Conservation (phyloP, 2,329 filamentous ascomycete genomes). For the Fusarium pseudograminearum region DNA sequence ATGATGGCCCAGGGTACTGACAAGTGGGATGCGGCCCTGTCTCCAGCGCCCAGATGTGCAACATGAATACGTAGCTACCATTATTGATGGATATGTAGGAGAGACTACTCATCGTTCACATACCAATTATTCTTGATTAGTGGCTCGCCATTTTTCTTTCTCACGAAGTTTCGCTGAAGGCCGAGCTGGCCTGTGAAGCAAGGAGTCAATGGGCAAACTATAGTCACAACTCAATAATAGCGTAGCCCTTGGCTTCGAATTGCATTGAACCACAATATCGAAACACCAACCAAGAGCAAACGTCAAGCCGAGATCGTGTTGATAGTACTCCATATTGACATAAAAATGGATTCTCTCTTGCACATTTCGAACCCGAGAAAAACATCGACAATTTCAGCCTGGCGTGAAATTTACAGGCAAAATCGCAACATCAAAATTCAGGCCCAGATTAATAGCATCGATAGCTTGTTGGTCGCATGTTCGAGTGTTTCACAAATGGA, state of each 20-base stretch:
- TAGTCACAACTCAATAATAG: not conserved
- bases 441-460: not conserved
- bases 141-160: not conserved
- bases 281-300: not conserved
- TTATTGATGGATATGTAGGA: too few species aligned
- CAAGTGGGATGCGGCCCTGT: not conserved
- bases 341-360: too few species aligned
- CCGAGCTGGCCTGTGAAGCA: not conserved
- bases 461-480: not conserved
- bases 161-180: not conserved
- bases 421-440: not conserved
- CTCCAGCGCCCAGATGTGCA: too few species aligned
- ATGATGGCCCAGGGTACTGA: not conserved
- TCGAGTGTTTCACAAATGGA: constrained; percentile 24
- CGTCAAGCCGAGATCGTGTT: too few species aligned
- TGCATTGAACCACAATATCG: not conserved
- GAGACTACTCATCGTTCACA: not conserved
- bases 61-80: not conserved
- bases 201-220: not conserved
- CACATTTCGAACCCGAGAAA: not conserved
- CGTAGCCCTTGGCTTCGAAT: not conserved
- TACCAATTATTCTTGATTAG: too few species aligned
- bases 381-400: not conserved
- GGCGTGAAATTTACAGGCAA: not conserved
- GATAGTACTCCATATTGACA: too few species aligned